Conservation (phyloP, 805 yeast genomes). For the Myxozyma geophila region DNA sequence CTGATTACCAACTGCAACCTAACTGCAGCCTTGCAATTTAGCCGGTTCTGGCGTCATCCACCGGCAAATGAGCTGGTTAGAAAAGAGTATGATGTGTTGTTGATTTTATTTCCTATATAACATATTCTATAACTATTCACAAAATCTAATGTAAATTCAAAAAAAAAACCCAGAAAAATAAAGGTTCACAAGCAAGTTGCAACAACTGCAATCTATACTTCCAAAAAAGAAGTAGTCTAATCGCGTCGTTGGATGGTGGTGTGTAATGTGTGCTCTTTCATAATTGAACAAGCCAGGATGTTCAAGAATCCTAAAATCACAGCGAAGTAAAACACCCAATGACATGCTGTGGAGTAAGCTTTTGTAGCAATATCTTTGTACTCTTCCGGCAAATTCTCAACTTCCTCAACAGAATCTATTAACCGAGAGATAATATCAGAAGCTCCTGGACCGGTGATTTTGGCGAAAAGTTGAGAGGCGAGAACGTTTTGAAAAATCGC, state of each 20-base stretch:
- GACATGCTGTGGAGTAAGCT: slow-evolving; percentile 57
- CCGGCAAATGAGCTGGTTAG: no score
- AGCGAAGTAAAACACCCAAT: slow-evolving; percentile 55
- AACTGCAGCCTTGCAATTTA: no score
- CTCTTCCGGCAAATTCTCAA: slow-evolving; percentile 53
- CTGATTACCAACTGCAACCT: no score
- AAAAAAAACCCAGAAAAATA: neutral
- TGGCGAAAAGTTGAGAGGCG: slow-evolving; percentile 40
- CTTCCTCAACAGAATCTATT: slow-evolving; percentile 57
- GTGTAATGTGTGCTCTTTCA: slow-evolving; percentile 62
- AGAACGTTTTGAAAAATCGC: slow-evolving; percentile 65
- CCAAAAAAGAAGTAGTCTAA: neutral
- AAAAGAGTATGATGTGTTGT: no score
- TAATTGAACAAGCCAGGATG: slow-evolving; percentile 50
- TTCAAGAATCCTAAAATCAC: slow-evolving; percentile 51
- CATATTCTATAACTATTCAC: neutral
- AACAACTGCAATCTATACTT: neutral
- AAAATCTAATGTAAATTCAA: neutral
- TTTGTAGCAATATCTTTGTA: slow-evolving; percentile 49
- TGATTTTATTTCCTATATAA: neutral
- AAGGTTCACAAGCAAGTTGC: neutral
- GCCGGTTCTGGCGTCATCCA: no score
- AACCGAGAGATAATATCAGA: slow-evolving; percentile 48
- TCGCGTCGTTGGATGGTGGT: slow-evolving; percentile 45
- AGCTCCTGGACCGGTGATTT: slow-evolving; percentile 41